Base-by-base conservation (phyloP, 2,329 filamentous ascomycete genomes). In the Cercospora zeae-maydis region DNA sequence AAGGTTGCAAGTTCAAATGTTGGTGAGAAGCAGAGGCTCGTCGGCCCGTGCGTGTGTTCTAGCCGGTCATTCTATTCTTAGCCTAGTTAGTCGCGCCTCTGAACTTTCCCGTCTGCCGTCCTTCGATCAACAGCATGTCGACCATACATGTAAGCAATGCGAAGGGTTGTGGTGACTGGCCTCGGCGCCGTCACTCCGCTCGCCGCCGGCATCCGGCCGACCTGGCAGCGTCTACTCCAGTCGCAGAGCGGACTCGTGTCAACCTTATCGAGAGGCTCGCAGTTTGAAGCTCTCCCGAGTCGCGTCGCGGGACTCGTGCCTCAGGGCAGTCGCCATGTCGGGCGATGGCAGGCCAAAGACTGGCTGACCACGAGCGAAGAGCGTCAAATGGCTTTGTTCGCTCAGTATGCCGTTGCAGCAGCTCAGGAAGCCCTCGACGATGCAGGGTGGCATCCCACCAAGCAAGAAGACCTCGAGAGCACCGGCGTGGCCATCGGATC, bases 401-500 rank as follows among this genome's bases (percentile, higher is more conserved):
- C 92, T 3, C 93, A 98, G 76, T 98, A 96, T 79, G 93, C 93
- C 13, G 83, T 96, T 73, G 92, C 90, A 11, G 92, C 93, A 2
- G 84, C 91, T 0, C 85, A 91, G 56, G 95, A 98, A 83, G 95
- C 95, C 0, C 80, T 99, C 57, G 78, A 85, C 30, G 92, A 98
- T 80, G 89, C 93, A 0, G 86, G 83, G 1, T 97, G 93, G 91
- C 81, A 83, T 54, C 86, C 88, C 0, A 79, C 78, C 4, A 77
- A 74, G 4, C 80, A 82, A 16, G 82, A 86, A 24, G 85, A 93
- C 62, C 82, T 84, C 24, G 90, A 96, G 72, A 83, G 83, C 59
- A 96, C 93, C 0, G 95, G 95, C 0, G 90, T 99, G 1, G 96
- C 93, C 72, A 82, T 99, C 42, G 95, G 95, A 1, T 98, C 93